Base-by-base conservation (phyloP, 208 protist species). In the Leishmania mexicana region DNA sequence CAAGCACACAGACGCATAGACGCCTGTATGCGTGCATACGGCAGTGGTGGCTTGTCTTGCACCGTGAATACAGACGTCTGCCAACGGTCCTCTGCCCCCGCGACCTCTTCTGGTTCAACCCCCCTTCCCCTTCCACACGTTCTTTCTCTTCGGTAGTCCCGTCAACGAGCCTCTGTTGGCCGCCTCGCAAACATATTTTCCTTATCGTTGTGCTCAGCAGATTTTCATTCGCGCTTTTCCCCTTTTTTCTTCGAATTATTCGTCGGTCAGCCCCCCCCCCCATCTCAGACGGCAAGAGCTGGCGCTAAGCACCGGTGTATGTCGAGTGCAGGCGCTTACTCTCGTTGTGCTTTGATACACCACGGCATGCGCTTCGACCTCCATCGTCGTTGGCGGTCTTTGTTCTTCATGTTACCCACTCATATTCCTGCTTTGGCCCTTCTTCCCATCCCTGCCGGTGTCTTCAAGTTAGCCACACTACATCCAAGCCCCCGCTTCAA, bases 191-290 rank as follows among this genome's bases (percentile, higher is more conserved):
- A 49, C 47, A 11, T 35, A 49, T 13, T 13, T 49, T 49, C 1
- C 3, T 49, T 49, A 49, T 49, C 47, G 47, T 49, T 49, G 3
- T 49, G 47, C 47, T 49, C 47, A 3, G 8, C 47, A 49, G 47
- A 49, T 49, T 49, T 49, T 11, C 10, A 13, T 49, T 49, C 10
- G 28, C 54, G n/a, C 75, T 85, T 79, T 80, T 35, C 31, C 76
- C 75, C 83, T 81, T 64, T 53, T 51, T 51, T 47, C 67, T 70
- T 8, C 51, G 57, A 51, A 67, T 58, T 58, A 24, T 40, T 49
- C 11, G 28, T 15, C 1, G 28, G 58, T 6, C 28, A 0, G 7
- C 58, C 51, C 17, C 49, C 17, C 51, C 10, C 6, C 24, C 31
- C 31, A 35, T 31, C n/a, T 8, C 58, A 64, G 58, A 64, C 28